A percentile compares a stretch with the other conserved stretches of the same genome.
Evolutionary conservation across 192 early-diverging fungal species (phyloP).

Genomic region (Diversispora epigaea): DNA sequence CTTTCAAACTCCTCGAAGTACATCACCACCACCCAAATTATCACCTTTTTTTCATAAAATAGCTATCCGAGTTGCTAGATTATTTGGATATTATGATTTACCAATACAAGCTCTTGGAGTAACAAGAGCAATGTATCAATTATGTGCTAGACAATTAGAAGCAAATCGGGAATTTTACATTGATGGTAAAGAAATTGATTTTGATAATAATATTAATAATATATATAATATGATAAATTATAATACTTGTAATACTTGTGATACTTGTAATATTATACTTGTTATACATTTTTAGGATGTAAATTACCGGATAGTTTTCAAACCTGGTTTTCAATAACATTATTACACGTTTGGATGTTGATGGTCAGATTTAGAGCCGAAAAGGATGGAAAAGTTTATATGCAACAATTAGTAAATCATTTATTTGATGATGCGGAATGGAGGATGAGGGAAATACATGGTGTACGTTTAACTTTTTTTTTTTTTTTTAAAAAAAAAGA

Average conservation of each 20-base stretch:
- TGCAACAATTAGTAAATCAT: constrained; percentile 82
- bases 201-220: background rate
- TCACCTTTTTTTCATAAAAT: constrained; percentile 4
- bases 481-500: constrained; percentile 6
- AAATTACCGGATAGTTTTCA: constrained; percentile 85
- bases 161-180: constrained; percentile 46
- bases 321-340: constrained; percentile 90
- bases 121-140: constrained; percentile 41
- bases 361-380: constrained; percentile 79
- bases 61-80: background rate
- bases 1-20: constrained; percentile 4
- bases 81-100: constrained; percentile 13
- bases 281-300: constrained; percentile 48
- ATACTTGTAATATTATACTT: background rate
- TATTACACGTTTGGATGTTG: constrained; percentile 92
- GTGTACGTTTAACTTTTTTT: constrained; percentile 50
- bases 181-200: constrained; percentile 30
- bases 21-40: background rate
- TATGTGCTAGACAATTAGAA: constrained; percentile 43
- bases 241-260: background rate
- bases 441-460: constrained; percentile 72
- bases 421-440: constrained; percentile 89
- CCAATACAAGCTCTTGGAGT: constrained; percentile 37
- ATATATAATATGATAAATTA: background rate
- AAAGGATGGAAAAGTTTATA: constrained; percentile 73